phyloP scores from a whole-genome alignment of 1,139 yeast genomes.

The Protomyces lactucae-debilis region DNA sequence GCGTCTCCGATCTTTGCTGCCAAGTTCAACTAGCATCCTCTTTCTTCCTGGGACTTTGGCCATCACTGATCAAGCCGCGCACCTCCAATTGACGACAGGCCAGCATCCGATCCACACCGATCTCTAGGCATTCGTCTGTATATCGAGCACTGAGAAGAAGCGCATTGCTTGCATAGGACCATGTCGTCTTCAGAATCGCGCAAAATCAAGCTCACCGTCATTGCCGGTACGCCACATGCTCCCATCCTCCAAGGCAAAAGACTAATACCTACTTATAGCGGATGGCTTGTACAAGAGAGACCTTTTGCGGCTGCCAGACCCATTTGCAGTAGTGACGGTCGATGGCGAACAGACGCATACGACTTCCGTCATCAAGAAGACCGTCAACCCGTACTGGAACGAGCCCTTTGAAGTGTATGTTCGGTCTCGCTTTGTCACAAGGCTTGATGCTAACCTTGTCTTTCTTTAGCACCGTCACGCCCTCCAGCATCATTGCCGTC shows the following conservation, averaged over 20 bases:
- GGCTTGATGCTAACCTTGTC: not conserved
- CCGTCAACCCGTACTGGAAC: constrained; percentile 96
- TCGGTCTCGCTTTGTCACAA: not conserved
- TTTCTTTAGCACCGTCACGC: constrained; percentile 53
- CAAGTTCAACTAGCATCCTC: no score
- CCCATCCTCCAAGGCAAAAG: not conserved
- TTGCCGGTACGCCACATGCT: constrained; percentile 13
- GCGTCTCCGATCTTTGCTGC: no score
- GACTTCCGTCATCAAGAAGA: constrained; percentile 87
- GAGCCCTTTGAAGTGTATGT: constrained; percentile 63
- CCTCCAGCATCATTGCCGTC: constrained; percentile 79
- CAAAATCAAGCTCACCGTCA: constrained; percentile 28
- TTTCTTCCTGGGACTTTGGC: no score
- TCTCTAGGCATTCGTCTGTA: no score
- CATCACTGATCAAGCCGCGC: no score
- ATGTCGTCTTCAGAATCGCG: constrained; percentile 15
- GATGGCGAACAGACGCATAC: constrained; percentile 96
- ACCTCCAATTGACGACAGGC: no score
- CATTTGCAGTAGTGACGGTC: constrained; percentile 93
- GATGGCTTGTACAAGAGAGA: constrained; percentile 94
- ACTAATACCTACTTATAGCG: constrained; percentile 43
- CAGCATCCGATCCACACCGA: no score
- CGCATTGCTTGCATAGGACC: not conserved
- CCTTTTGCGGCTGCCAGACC: constrained; percentile 87
- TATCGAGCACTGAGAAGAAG: no score